phyloP scores from a whole-genome alignment of 805 yeast species.

The Teunomyces atbi region DNA sequence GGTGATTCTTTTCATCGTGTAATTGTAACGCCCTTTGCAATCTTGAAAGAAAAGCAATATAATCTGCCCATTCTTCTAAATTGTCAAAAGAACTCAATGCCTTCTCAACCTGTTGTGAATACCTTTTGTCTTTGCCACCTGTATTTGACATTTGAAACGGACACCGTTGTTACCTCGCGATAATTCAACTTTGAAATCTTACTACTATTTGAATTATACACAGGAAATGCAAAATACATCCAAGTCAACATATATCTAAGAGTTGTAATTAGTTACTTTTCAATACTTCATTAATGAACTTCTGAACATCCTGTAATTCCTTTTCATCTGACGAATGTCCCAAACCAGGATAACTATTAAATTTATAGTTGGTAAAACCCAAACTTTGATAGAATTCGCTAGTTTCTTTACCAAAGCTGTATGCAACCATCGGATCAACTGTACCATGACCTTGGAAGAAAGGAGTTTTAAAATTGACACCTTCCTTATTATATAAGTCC shows the following conservation, averaged over 20 bases:
- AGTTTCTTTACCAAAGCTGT: slow-evolving; percentile 38
- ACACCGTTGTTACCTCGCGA: slow-evolving; percentile 13
- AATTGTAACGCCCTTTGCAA: slow-evolving; percentile 65
- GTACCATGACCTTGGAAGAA: slow-evolving; percentile 89
- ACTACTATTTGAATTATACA: neutral
- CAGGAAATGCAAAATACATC: neutral
- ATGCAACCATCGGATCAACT: slow-evolving; percentile 62
- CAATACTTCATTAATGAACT: slow-evolving; percentile 28
- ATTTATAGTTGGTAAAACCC: slow-evolving; percentile 42
- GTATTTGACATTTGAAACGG: slow-evolving; percentile 23
- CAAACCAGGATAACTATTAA: slow-evolving; percentile 58
- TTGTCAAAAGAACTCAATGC: slow-evolving; percentile 75
- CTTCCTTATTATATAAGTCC: slow-evolving; percentile 18
- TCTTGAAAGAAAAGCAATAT: slow-evolving; percentile 82
- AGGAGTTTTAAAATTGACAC: slow-evolving; percentile 61
- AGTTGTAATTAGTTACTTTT: neutral
- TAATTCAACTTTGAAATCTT: neutral
- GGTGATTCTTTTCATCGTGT: slow-evolving; percentile 21
- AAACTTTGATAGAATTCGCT: slow-evolving; percentile 45
- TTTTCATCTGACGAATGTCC: slow-evolving; percentile 67
- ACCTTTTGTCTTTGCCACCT: slow-evolving; percentile 58
- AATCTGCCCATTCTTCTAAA: slow-evolving; percentile 97
- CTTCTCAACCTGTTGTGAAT: slow-evolving; percentile 63
- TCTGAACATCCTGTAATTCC: slow-evolving; percentile 57
- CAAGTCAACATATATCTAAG: neutral